Evolutionary conservation across 2,329 filamentous ascomycete species (phyloP).

Genomic region (Balansia obtecta): DNA sequence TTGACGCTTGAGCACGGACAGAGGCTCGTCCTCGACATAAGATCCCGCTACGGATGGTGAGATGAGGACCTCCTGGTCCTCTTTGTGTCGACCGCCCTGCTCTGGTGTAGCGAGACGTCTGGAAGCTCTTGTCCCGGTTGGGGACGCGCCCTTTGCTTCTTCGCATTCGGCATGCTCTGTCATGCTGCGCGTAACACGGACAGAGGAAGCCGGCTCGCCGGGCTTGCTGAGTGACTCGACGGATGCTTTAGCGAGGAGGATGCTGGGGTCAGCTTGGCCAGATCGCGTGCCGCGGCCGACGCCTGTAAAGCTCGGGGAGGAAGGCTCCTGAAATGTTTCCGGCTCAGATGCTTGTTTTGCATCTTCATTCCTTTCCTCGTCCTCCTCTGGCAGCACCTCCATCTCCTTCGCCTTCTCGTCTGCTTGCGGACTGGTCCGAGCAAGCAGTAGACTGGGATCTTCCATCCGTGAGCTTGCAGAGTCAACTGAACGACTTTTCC

Average conservation of each 20-base stretch:
- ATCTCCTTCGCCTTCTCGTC: neutral
- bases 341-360: neutral
- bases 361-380: neutral
- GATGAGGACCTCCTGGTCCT: conserved; percentile 9
- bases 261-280: conserved; percentile 15
- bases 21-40: conserved; percentile 14
- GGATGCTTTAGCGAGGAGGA: conserved; percentile 13
- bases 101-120: conserved; percentile 2
- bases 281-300: conserved; percentile 15
- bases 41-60: conserved; percentile 18
- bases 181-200: conserved; percentile 14
- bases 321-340: neutral
- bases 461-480: conserved; percentile 10
- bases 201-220: neutral
- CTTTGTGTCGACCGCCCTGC: neutral
- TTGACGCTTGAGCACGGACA: conserved; percentile 29
- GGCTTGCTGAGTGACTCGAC: neutral
- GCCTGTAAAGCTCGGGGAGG: conserved; percentile 8
- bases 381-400: too few relatives aligned
- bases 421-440: conserved; percentile 6
- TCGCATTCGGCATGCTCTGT: conserved; percentile 8
- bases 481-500: conserved; percentile 13
- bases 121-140: conserved; percentile 3
- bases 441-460: conserved; percentile 20
- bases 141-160: neutral